A percentile compares a stretch with the other conserved stretches of the same genome.
phyloP scores from a whole-genome alignment of 1,139 yeast genomes.

The Suhomyces maxii region DNA sequence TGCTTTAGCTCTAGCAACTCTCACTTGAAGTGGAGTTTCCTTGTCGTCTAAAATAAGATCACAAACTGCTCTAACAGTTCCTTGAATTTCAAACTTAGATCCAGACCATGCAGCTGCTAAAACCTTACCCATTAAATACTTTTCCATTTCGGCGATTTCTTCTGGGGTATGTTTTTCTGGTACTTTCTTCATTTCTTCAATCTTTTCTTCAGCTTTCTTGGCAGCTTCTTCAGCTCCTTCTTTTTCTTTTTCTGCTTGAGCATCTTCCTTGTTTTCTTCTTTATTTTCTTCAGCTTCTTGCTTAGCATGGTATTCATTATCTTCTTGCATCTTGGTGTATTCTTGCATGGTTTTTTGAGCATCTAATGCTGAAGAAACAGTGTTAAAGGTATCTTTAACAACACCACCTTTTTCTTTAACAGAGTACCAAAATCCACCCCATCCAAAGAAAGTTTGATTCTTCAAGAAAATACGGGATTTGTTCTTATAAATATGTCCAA shows the following conservation, averaged over 20 bases:
- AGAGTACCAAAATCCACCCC: conserved; percentile 82
- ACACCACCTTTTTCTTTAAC: conserved; percentile 87
- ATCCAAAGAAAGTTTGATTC: conserved; percentile 67
- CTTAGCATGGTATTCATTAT: conserved; percentile 49
- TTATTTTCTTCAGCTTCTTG: conserved; percentile 35
- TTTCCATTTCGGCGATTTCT: conserved; percentile 83
- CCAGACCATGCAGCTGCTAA: conserved; percentile 97
- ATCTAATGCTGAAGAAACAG: conserved; percentile 83
- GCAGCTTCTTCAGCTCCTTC: conserved; percentile 13
- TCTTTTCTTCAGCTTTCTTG: conserved; percentile 12
- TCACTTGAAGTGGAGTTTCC: conserved; percentile 51
- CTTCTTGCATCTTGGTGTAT: conserved; percentile 67
- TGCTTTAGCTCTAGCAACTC: conserved; percentile 79
- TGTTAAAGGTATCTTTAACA: conserved; percentile 80
- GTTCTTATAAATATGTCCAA: conserved; percentile 74
- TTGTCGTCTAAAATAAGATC: conserved; percentile 71
- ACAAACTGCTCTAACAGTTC: conserved; percentile 86
- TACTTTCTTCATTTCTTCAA: conserved; percentile 14
- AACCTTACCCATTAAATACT: conserved; percentile 83
- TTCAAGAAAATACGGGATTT: conserved; percentile 62
- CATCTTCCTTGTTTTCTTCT: conserved; percentile 29
- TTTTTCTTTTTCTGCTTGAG: conserved; percentile 11
- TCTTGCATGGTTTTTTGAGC: conserved; percentile 90
- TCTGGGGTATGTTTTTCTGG: conserved; percentile 70
- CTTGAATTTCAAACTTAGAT: conserved; percentile 82